These are phyloP conservation scores for Cladophialophora psammophila DNA, from an alignment of 2,329 filamentous ascomycete species.

Conservation along the genomic window DNA sequence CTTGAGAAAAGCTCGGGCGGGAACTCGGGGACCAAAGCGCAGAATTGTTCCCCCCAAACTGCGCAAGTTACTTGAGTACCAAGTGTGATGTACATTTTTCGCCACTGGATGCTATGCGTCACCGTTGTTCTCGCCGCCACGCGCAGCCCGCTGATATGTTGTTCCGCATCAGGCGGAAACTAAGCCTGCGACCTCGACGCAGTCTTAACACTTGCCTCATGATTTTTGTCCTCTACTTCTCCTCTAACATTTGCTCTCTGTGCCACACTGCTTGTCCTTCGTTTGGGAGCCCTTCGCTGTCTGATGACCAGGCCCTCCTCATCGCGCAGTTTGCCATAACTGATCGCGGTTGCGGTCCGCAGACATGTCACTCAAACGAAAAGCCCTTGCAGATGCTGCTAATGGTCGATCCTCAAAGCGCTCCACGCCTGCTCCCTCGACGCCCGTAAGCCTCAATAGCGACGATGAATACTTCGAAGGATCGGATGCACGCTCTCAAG, in stretches of 20 bases:
- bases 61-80: too few species aligned
- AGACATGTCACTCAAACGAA: constrained; percentile 56
- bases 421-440: constrained; percentile 54
- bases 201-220: background rate
- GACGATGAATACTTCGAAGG: constrained; percentile 64
- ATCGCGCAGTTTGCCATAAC: background rate
- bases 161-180: background rate
- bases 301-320: constrained; percentile 4
- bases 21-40: background rate
- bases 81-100: constrained; percentile 2
- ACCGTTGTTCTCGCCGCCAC: background rate
- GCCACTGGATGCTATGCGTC: background rate
- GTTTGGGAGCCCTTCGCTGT: constrained; percentile 12
- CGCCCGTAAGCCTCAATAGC: constrained; percentile 56
- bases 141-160: background rate
- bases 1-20: constrained; percentile 9
- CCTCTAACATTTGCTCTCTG: background rate
- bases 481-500: constrained; percentile 49
- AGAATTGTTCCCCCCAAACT: background rate
- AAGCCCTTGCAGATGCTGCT: constrained; percentile 48
- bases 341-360: constrained; percentile 41
- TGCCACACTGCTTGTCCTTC: background rate
- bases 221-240: background rate
- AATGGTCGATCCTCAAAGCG: constrained; percentile 57
- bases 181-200: background rate